Percentiles rank a stretch among this genome's conserved stretches.
These are phyloP conservation scores for Chaetothyriales sp. DNA, from an alignment of 2,329 filamentous ascomycete genomes.

Conservation along the genomic window DNA sequence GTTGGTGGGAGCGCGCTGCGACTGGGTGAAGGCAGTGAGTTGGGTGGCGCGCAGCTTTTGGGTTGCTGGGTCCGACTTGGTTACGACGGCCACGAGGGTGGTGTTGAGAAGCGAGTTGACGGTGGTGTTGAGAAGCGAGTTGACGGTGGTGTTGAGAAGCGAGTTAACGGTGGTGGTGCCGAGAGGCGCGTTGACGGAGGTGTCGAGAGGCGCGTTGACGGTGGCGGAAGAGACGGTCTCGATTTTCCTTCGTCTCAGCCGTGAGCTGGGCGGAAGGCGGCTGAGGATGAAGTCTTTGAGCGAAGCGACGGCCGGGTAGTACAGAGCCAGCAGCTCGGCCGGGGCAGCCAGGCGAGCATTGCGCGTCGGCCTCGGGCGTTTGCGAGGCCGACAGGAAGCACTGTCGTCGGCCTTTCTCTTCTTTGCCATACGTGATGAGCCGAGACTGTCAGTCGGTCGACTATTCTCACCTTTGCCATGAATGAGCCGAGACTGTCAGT, in stretches of 20 bases:
- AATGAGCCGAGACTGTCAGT: too few relatives aligned
- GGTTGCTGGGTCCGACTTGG: constrained; percentile 21
- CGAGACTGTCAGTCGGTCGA: too few relatives aligned
- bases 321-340: constrained; percentile 9
- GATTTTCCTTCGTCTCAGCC: constrained; percentile 46
- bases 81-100: constrained; percentile 48
- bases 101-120: constrained; percentile 53
- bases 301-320: constrained; percentile 14
- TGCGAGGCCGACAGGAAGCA: not conserved
- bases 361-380: not conserved
- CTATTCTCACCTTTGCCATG: too few relatives aligned
- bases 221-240: constrained; percentile 28
- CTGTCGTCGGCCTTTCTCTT: not conserved
- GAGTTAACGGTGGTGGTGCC: constrained; percentile 49
- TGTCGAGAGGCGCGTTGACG: too few relatives aligned
- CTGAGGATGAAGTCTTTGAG: constrained; percentile 14
- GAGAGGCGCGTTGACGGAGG: too few relatives aligned
- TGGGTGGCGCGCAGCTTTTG: constrained; percentile 36
- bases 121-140: constrained; percentile 52
- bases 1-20: constrained; percentile 31
- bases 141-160: constrained; percentile 55
- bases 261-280: constrained; percentile 11
- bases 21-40: constrained; percentile 51
- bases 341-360: not conserved
- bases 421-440: not conserved